A percentile compares a stretch with the other conserved stretches of the same genome.
Conservation (phyloP, 2,329 filamentous ascomycete species). For the Phialophora macrospora region DNA sequence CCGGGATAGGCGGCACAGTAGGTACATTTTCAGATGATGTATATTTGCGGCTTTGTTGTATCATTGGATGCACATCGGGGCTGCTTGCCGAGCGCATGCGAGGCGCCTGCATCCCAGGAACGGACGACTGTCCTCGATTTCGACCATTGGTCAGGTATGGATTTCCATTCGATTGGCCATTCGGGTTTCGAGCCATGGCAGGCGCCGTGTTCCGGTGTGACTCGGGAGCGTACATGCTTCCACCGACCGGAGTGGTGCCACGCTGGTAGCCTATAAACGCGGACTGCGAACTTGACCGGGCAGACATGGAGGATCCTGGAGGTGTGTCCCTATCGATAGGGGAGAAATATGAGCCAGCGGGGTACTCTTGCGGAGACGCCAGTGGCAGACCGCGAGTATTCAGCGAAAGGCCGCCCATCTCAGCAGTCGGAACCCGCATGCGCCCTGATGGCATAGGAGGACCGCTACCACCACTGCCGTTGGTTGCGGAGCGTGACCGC, state of each 20-base stretch:
- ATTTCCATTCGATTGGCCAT: constrained; percentile 63
- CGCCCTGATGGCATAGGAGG: constrained; percentile 33
- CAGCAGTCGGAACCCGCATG: constrained; percentile 30
- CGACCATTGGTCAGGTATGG: constrained; percentile 65
- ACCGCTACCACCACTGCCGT: constrained; percentile 55
- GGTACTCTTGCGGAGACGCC: constrained; percentile 65
- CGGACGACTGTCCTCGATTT: constrained; percentile 25
- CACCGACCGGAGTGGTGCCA: constrained; percentile 64
- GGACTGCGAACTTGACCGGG: constrained; percentile 56
- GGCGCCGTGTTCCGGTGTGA: constrained; percentile 86
- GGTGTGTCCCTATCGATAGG: constrained; percentile 68
- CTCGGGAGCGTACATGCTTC: constrained; percentile 67
- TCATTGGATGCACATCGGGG: constrained; percentile 81
- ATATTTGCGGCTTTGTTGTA: constrained; percentile 55
- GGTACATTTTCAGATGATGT: constrained; percentile 63
- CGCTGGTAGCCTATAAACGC: constrained; percentile 82
- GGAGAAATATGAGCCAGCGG: constrained; percentile 90
- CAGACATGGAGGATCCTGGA: constrained; percentile 57
- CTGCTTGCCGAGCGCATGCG: constrained; percentile 90
- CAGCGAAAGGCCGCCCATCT: constrained; percentile 33
- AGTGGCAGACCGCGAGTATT: constrained; percentile 40
- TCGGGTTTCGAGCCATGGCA: constrained; percentile 79
- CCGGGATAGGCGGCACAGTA: constrained; percentile 75
- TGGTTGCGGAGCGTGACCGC: constrained; percentile 75
- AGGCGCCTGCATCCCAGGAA: constrained; percentile 47